Evolutionary conservation across 2,329 filamentous ascomycete genomes (phyloP).

Genomic region (Diplodia corticola): DNA sequence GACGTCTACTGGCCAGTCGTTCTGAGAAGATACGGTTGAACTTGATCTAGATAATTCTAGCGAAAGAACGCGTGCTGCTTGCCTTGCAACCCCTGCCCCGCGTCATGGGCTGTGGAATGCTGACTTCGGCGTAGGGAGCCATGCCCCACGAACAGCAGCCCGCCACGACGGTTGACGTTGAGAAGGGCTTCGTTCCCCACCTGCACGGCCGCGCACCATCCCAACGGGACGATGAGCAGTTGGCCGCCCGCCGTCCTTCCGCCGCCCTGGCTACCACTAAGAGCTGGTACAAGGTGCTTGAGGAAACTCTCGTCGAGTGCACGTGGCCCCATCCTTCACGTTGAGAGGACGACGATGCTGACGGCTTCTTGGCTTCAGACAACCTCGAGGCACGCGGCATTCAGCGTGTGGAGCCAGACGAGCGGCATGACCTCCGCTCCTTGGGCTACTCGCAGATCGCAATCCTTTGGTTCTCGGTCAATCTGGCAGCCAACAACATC

Average conservation of each 20-base stretch:
- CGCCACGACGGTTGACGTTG: slow-evolving; percentile 14
- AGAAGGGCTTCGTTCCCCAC: slow-evolving; percentile 4
- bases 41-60: slow-evolving; percentile 57
- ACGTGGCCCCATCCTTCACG: neutral
- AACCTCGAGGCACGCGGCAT: slow-evolving; percentile 63
- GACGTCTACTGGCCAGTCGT: slow-evolving; percentile 26
- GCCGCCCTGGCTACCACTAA: neutral
- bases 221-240: slow-evolving; percentile 29
- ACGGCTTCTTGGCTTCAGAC: slow-evolving; percentile 28
- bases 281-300: slow-evolving; percentile 32
- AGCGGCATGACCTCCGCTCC: slow-evolving; percentile 54
- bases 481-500: slow-evolving; percentile 64
- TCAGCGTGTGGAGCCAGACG: slow-evolving; percentile 56
- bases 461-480: slow-evolving; percentile 63
- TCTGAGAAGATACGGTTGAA: slow-evolving; percentile 58
- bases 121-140: slow-evolving; percentile 18
- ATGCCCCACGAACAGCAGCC: slow-evolving; percentile 33
- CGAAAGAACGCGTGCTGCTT: slow-evolving; percentile 55
- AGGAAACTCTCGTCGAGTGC: slow-evolving; percentile 46
- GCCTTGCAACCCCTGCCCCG: slow-evolving; percentile 19
- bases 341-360: neutral
- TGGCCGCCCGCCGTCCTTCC: neutral
- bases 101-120: slow-evolving; percentile 25
- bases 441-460: slow-evolving; percentile 59
- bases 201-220: neutral